A percentile compares a stretch with the other conserved stretches of the same genome.
These are phyloP conservation scores for Fusarium illudens DNA, from an alignment of 2,329 filamentous ascomycete species.

Conservation along the genomic window DNA sequence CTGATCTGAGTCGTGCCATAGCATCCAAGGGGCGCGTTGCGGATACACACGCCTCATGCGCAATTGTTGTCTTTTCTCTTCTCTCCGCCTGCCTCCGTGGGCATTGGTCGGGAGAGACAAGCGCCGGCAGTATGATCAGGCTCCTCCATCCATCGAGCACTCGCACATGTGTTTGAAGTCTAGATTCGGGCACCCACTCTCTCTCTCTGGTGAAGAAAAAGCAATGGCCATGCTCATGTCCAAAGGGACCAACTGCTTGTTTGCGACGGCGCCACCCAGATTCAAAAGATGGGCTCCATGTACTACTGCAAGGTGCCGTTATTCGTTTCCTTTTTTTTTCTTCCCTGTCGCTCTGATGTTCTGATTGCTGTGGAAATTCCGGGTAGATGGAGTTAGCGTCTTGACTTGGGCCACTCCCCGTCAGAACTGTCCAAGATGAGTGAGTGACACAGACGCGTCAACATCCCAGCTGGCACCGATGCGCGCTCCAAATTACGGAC, in stretches of 20 bases:
- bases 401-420: constrained; percentile 1
- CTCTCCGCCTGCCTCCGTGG: constrained; percentile 27
- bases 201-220: constrained; percentile 25
- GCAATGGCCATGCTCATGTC: constrained; percentile 14
- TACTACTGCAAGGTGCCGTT: constrained; percentile 17
- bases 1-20: constrained; percentile 14
- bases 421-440: constrained; percentile 8
- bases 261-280: constrained; percentile 2
- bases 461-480: constrained; percentile 13
- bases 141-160: constrained; percentile 7
- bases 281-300: neutral
- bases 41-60: constrained; percentile 25
- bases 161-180: constrained; percentile 10
- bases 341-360: neutral
- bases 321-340: neutral
- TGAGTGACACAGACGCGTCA: constrained; percentile 20
- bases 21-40: constrained; percentile 22
- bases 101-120: constrained; percentile 5
- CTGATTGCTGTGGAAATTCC: constrained; percentile 12
- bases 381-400: constrained; percentile 1
- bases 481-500: constrained; percentile 20
- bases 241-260: constrained; percentile 12
- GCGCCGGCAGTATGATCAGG: neutral
- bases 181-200: constrained; percentile 12
- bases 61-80: constrained; percentile 34